Conservation (phyloP, 495 filamentous ascomycete species). For the Aspergillus wentii region DNA sequence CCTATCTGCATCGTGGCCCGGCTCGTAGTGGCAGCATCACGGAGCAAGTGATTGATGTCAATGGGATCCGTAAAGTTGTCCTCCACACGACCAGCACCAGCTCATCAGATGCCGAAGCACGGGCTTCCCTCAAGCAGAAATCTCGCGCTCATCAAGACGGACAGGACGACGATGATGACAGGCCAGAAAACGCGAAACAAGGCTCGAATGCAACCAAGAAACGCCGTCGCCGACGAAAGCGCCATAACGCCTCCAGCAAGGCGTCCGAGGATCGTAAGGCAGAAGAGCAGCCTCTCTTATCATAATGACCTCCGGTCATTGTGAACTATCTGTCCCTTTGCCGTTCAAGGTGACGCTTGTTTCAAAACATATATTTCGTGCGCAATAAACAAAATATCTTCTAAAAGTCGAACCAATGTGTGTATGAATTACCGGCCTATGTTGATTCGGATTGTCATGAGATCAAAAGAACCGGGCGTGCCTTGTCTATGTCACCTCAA, state of each 20-base stretch:
- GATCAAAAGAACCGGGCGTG: too few species aligned
- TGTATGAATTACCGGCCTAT: too few species aligned
- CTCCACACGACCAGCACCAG: conserved; percentile 58
- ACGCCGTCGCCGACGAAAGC: conserved; percentile 5
- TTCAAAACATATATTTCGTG: too few species aligned
- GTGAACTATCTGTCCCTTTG: too few species aligned
- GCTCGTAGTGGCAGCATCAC: conserved; percentile 85
- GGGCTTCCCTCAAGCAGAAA: not conserved
- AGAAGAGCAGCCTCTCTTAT: conserved; percentile 4
- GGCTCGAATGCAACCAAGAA: conserved; percentile 3
- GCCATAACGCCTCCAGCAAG: not conserved
- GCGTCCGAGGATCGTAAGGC: not conserved
- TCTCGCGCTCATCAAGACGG: not conserved
- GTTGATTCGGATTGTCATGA: too few species aligned
- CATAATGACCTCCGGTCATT: not conserved
- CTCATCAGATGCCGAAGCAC: conserved; percentile 4
- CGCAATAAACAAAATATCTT: too few species aligned
- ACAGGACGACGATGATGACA: not conserved
- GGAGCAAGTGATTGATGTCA: conserved; percentile 76
- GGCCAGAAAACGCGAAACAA: not conserved
- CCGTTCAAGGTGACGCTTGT: too few species aligned
- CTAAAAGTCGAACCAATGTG: too few species aligned
- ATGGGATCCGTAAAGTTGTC: conserved; percentile 80
- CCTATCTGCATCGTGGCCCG: conserved; percentile 42
- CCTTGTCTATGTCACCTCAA: too few species aligned